Evolutionary conservation across 192 early-diverging fungal species (phyloP).

Genomic region (Rhizophagus sp.): DNA sequence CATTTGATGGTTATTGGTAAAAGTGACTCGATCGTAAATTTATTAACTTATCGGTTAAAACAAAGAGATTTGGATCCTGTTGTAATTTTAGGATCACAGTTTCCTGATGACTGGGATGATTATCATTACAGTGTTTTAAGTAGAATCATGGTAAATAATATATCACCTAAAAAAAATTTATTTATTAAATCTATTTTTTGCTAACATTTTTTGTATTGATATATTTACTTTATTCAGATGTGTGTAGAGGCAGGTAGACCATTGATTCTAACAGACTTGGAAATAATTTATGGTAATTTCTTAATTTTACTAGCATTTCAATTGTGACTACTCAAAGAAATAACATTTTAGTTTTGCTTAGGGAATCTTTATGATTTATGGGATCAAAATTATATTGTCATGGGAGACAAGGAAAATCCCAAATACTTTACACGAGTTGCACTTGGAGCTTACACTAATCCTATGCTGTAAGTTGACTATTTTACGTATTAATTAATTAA

Average conservation of each 20-base stretch:
- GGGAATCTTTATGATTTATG: constrained; percentile 29
- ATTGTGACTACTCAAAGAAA: too few relatives aligned
- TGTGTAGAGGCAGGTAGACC: constrained; percentile 28
- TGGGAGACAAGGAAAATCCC: background rate
- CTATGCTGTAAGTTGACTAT: constrained; percentile 26
- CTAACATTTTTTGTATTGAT: background rate
- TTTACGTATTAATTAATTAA: background rate
- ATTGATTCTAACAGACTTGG: constrained; percentile 24
- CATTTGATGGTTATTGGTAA: constrained; percentile 33
- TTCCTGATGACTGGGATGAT: constrained; percentile 22
- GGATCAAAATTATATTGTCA: constrained; percentile 29
- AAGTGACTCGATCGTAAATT: constrained; percentile 14
- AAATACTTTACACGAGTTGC: constrained; percentile 26
- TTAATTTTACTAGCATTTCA: background rate
- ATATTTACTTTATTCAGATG: background rate
- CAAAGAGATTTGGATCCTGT: background rate
- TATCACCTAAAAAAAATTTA: background rate
- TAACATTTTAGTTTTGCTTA: background rate
- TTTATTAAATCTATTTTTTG: too few relatives aligned
- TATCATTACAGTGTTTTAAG: constrained; percentile 17
- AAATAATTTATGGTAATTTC: constrained; percentile 22
- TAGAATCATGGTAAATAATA: constrained; percentile 19
- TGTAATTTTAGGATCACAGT: constrained; percentile 23
- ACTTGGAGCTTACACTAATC: constrained; percentile 25
- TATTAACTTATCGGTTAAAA: constrained; percentile 12